Evolutionary conservation across 306 rosid genomes (phyloP).

Genomic region (Phaseolus lunatus): DNA sequence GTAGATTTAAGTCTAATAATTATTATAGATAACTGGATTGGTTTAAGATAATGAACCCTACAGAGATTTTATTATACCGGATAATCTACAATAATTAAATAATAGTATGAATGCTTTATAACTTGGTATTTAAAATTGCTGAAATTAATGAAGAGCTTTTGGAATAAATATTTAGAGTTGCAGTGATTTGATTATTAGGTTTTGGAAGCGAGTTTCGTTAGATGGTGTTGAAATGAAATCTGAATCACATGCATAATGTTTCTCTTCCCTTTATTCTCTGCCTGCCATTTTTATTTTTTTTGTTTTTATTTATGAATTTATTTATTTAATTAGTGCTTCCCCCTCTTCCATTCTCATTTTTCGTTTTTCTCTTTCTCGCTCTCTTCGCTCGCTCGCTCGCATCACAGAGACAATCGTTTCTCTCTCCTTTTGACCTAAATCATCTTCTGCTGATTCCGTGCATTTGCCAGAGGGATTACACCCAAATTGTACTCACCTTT

Average conservation of each 20-base stretch:
- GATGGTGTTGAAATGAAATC: not conserved
- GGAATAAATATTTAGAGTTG: too few species aligned
- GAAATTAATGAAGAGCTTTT: too few species aligned
- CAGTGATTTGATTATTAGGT: too few species aligned
- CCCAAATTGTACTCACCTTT: conserved; percentile 42
- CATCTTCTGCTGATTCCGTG: conserved; percentile 33
- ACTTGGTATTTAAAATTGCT: too few species aligned
- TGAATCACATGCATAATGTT: not conserved
- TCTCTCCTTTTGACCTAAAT: conserved; percentile 46
- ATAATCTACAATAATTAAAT: too few species aligned
- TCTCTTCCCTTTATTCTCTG: conserved; percentile 31
- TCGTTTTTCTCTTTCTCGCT: conserved; percentile 10
- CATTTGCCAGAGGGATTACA: conserved; percentile 17
- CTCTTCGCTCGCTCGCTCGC: not conserved
- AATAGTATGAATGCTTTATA: too few species aligned
- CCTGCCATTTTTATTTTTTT: not conserved
- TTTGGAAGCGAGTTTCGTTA: not conserved
- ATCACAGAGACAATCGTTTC: not conserved
- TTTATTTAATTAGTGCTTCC: conserved; percentile 7
- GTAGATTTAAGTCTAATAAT: too few species aligned
- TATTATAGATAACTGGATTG: too few species aligned
- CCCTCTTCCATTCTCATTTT: conserved; percentile 44
- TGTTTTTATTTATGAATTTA: not conserved
- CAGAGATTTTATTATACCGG: too few species aligned
- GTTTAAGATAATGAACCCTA: too few species aligned